A percentile compares a stretch with the other conserved stretches of the same genome.
These are phyloP conservation scores for Pichia paraexigua DNA, from an alignment of 805 yeast species.

Conservation along the genomic window DNA sequence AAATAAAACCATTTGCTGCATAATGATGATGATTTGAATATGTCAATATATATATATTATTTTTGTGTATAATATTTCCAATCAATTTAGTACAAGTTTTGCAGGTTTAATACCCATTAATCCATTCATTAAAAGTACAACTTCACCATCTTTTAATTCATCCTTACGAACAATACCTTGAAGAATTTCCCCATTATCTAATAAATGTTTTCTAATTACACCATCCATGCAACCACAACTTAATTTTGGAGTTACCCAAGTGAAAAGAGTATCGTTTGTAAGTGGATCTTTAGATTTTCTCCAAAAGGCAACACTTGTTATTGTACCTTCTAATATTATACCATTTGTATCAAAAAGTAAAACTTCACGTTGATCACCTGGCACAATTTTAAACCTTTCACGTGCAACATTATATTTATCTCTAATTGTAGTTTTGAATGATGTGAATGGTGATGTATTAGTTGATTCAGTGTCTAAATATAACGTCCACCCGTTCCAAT, in stretches of 20 bases:
- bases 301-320: conserved; percentile 68
- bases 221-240: conserved; percentile 82
- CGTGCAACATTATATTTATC: conserved; percentile 58
- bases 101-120: conserved; percentile 73
- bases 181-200: conserved; percentile 21
- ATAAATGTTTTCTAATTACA: conserved; percentile 60
- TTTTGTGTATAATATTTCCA: background rate
- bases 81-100: conserved; percentile 25
- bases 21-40: background rate
- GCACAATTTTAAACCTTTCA: conserved; percentile 33
- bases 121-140: conserved; percentile 70
- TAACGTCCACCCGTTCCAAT: conserved; percentile 43
- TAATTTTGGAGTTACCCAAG: conserved; percentile 79
- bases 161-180: conserved; percentile 30
- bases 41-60: background rate
- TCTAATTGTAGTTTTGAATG: conserved; percentile 80
- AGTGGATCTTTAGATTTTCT: conserved; percentile 26
- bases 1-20: conserved; percentile 26
- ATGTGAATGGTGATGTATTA: conserved; percentile 64
- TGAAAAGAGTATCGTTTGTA: conserved; percentile 26
- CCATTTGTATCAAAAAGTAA: conserved; percentile 54
- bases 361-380: conserved; percentile 43
- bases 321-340: conserved; percentile 72
- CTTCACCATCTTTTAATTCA: conserved; percentile 57
- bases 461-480: conserved; percentile 50